Base-by-base conservation (phyloP, 106 monocot species). In the Dactylorhiza incarnata region DNA sequence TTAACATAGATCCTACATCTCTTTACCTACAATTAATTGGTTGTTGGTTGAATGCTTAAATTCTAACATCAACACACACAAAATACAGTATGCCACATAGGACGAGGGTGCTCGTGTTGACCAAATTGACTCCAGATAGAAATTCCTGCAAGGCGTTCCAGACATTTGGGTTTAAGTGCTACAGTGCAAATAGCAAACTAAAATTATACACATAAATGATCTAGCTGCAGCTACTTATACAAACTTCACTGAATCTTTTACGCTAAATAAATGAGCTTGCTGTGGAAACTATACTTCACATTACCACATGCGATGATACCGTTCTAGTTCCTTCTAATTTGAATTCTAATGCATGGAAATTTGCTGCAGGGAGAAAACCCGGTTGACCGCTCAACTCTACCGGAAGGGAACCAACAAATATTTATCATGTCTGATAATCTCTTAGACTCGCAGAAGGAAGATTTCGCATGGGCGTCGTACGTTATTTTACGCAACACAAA, bases 381-480 rank as follows among this genome's bases (percentile, higher is more conserved):
- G 45, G 83, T 79, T 12, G 88, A 89, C 79, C 88, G 89, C 0
- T 75, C 87, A 69, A 59, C 81, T 51, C 15, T 89, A 43, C 93
- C 93, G 13, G 89, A 96, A 80, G 96, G 84, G 74, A 93, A 89
- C 81, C 83, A 45, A 59, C 93, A 93, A 73, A 91, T 93, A 82
- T 96, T 96, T 78, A 16, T 81, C 73, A 58, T 96, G 82, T 84
- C 96, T 75, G 89, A 91, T 74, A 81, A 86, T 79, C 53, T 89
- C 23, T 71, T 83, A 74, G 77, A 45, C 49, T 63, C 5, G 44
- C 65, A 83, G 13, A 88, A 78, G 72, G 90, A 91, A 78, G 93
- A 96, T 81, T 77, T 93, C 20, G 93, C 96, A 14, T 96, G 96
- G 96, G 86, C 63, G 49, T 89, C 96, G 50, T 96, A 89, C 82